These are phyloP conservation scores for Penicillium longicatenatum DNA, from an alignment of 495 filamentous ascomycete genomes.

Conservation along the genomic window DNA sequence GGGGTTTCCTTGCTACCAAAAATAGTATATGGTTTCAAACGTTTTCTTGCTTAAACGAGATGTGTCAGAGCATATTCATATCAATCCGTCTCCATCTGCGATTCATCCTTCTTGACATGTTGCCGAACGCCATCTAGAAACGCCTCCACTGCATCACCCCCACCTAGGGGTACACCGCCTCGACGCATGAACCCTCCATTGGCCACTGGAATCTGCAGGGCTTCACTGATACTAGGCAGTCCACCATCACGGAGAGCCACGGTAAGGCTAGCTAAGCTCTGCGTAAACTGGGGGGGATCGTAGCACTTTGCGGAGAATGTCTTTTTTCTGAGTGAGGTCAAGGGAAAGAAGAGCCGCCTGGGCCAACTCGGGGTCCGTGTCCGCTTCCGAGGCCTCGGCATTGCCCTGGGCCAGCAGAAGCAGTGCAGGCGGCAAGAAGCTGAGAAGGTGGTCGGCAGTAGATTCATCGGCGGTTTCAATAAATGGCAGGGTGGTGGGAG, in stretches of 20 bases:
- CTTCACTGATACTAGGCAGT: slow-evolving; percentile 84
- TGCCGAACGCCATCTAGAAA: slow-evolving; percentile 87
- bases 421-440: slow-evolving; percentile 71
- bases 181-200: slow-evolving; percentile 77
- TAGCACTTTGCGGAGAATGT: slow-evolving; percentile 79
- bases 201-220: slow-evolving; percentile 72
- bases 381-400: slow-evolving; percentile 55
- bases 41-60: not conserved
- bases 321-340: slow-evolving; percentile 74
- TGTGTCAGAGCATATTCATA: slow-evolving; percentile 4
- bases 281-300: slow-evolving; percentile 88
- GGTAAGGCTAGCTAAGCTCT: slow-evolving; percentile 82
- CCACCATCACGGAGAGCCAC: slow-evolving; percentile 91
- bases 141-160: slow-evolving; percentile 83
- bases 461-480: slow-evolving; percentile 64
- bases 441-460: slow-evolving; percentile 72
- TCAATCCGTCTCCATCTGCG: slow-evolving; percentile 54
- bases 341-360: slow-evolving; percentile 75
- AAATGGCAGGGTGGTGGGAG: slow-evolving; percentile 73
- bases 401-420: slow-evolving; percentile 72
- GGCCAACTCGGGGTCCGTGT: slow-evolving; percentile 65
- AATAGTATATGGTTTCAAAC: slow-evolving; percentile 18
- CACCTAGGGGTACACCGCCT: slow-evolving; percentile 79
- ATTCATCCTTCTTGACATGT: slow-evolving; percentile 55
- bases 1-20: slow-evolving; percentile 24